Evolutionary conservation across 176 grass and related monocot species (phyloP).

Genomic region (Poa annua): DNA sequence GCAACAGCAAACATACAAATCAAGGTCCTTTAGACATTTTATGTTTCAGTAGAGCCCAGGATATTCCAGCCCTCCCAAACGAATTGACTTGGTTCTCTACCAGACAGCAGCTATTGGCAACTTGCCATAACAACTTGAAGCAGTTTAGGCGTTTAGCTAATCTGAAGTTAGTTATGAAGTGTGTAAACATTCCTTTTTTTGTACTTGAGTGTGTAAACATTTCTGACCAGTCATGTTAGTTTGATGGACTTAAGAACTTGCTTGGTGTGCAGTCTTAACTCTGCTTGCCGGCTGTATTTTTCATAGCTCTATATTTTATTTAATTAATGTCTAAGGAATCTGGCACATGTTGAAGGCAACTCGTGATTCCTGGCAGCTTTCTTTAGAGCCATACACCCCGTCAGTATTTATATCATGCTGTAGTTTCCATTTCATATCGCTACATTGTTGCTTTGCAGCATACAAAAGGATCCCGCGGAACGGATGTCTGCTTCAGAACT

Average conservation of each 20-base stretch:
- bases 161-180: too few relatives aligned
- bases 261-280: not conserved
- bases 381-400: not conserved
- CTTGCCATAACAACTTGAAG: too few relatives aligned
- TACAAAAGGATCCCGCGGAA: slow-evolving; percentile 74
- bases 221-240: too few relatives aligned
- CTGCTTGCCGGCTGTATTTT: not conserved
- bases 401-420: not conserved
- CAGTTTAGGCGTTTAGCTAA: too few relatives aligned
- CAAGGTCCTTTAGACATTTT: too few relatives aligned
- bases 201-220: too few relatives aligned
- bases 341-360: not conserved
- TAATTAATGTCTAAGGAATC: not conserved
- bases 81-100: not conserved
- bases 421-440: not conserved
- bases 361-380: not conserved
- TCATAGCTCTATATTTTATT: not conserved
- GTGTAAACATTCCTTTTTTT: too few relatives aligned
- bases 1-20: not conserved
- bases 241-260: not conserved
- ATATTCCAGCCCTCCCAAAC: too few relatives aligned
- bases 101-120: too few relatives aligned
- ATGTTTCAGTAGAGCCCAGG: too few relatives aligned
- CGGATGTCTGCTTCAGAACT: slow-evolving; percentile 85
- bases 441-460: slow-evolving; percentile 54